Evolutionary conservation across 305 asterid genomes (phyloP).

Genomic region (Fraxinus xanthoxyloides): DNA sequence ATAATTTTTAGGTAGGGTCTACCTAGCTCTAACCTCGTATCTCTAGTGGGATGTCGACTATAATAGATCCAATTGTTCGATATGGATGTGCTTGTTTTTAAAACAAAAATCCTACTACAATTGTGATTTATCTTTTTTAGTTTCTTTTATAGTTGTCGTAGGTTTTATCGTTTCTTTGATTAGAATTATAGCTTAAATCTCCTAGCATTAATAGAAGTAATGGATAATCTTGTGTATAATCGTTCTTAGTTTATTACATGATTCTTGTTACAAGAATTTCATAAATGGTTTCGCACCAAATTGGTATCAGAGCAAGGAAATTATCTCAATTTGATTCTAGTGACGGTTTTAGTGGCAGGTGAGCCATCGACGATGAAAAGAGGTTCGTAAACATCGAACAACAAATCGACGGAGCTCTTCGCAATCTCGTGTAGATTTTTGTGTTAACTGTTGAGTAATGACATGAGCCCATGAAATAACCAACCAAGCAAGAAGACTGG

Average conservation of each 20-base stretch:
- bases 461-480: background rate
- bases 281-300: background rate
- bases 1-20: background rate
- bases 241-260: background rate
- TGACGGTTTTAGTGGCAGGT: background rate
- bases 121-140: background rate
- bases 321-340: background rate
- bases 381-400: background rate
- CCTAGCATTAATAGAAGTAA: background rate
- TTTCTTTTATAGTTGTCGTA: background rate
- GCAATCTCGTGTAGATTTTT: background rate
- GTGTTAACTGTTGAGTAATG: background rate
- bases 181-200: background rate
- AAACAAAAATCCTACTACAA: background rate
- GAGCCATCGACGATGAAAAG: background rate
- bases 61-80: background rate
- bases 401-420: background rate
- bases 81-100: background rate
- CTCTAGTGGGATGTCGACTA: background rate
- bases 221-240: background rate
- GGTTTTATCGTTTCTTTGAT: background rate
- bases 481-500: background rate
- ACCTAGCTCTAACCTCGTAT: background rate
- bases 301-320: background rate
- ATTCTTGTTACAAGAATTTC: background rate